A percentile compares a stretch with the other conserved stretches of the same genome.
Conservation (phyloP, 2,329 filamentous ascomycete genomes). For the Neobulgaria alba region DNA sequence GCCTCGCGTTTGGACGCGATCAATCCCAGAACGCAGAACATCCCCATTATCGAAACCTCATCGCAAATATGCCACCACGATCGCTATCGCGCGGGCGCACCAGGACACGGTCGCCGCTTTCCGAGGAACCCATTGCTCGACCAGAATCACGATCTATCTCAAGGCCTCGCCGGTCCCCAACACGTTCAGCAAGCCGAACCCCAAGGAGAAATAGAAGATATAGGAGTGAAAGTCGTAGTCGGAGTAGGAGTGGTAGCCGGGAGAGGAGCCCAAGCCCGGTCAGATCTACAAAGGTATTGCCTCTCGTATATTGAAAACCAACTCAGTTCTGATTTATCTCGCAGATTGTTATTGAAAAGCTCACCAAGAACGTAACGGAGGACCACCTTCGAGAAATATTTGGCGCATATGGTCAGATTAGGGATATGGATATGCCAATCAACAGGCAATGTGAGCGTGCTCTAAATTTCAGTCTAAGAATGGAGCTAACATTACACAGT, state of each 20-base stretch:
- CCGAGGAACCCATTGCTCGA: conserved; percentile 16
- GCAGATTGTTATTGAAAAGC: conserved; percentile 88
- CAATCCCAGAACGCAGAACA: not conserved
- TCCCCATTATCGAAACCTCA: not conserved
- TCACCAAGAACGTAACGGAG: conserved; percentile 92
- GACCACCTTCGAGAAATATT: conserved; percentile 88
- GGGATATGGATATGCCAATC: conserved; percentile 82
- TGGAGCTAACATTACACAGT: conserved; percentile 42
- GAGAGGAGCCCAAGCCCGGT: conserved; percentile 29
- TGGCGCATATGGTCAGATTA: conserved; percentile 74
- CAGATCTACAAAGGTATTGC: conserved; percentile 44
- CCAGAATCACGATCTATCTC: conserved; percentile 19
- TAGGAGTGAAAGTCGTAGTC: conserved; percentile 26
- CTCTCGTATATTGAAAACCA: conserved; percentile 3
- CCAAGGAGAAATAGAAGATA: conserved; percentile 25
- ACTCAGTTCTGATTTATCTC: conserved; percentile 11
- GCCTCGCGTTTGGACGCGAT: not conserved
- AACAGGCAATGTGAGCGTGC: conserved; percentile 78
- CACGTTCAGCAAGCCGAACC: conserved; percentile 21
- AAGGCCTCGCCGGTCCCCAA: conserved; percentile 24
- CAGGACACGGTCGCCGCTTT: conserved; percentile 25
- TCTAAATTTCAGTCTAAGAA: not conserved
- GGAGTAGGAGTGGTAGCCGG: conserved; percentile 25
- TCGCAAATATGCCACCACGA: conserved; percentile 18
- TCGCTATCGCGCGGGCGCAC: conserved; percentile 21